These are phyloP conservation scores for Cytidiella melzeri DNA, from an alignment of 768 basidiomycete species.

Conservation along the genomic window DNA sequence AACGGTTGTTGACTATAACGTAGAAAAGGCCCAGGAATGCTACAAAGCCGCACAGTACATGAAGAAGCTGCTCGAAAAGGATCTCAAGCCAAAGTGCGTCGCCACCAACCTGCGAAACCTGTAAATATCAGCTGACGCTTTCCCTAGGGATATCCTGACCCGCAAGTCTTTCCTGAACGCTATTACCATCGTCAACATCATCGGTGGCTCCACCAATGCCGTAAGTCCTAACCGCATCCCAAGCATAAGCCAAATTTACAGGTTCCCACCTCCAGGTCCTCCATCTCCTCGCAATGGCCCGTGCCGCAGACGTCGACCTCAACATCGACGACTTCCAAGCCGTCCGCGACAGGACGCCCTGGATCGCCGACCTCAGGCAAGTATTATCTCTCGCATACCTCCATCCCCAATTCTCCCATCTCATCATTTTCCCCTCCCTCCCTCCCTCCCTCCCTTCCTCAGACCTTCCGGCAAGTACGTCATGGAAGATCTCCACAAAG, in stretches of 20 bases:
- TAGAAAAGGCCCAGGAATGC: slow-evolving; percentile 83
- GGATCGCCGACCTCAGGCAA: slow-evolving; percentile 76
- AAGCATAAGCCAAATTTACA: neutral
- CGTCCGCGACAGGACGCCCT: slow-evolving; percentile 75
- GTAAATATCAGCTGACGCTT: neutral
- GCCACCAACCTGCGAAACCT: neutral
- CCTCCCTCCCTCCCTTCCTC: neutral
- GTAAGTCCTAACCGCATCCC: slow-evolving; percentile 33
- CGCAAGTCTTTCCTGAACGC: slow-evolving; percentile 77
- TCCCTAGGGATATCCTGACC: slow-evolving; percentile 55
- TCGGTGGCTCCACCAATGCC: slow-evolving; percentile 87
- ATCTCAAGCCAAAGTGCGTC: slow-evolving; percentile 71
- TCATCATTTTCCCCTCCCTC: slow-evolving; percentile 9
- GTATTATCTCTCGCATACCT: slow-evolving; percentile 25
- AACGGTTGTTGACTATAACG: neutral
- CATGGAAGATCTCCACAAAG: slow-evolving; percentile 86
- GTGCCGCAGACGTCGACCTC: slow-evolving; percentile 69
- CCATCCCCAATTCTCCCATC: neutral
- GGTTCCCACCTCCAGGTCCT: slow-evolving; percentile 46
- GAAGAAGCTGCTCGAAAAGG: slow-evolving; percentile 64
- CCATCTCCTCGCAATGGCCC: slow-evolving; percentile 79
- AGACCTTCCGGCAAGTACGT: slow-evolving; percentile 83
- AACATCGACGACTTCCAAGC: slow-evolving; percentile 84
- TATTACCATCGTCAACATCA: slow-evolving; percentile 68
- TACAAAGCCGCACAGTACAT: slow-evolving; percentile 71